A percentile compares a stretch with the other conserved stretches of the same genome.
Evolutionary conservation across 164 flowering plant species (phyloP).

Genomic region (Aristolochia contorta): DNA sequence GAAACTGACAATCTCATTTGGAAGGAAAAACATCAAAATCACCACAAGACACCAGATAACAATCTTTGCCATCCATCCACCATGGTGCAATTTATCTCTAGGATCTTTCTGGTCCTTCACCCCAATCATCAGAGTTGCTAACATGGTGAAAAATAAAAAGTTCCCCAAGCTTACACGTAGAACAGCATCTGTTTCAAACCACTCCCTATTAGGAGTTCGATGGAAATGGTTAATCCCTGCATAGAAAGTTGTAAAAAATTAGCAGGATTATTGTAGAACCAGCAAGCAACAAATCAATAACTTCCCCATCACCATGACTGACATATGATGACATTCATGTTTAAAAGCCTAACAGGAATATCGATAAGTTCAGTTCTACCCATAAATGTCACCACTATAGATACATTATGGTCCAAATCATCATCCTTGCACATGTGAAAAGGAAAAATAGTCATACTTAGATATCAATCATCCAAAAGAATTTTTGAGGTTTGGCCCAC

Average conservation of each 20-base stretch:
- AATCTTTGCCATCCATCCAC: slow-evolving; percentile 95
- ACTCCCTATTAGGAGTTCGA: slow-evolving; percentile 74
- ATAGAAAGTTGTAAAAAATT: slow-evolving; percentile 4
- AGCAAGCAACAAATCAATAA: too few species aligned
- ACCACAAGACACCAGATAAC: slow-evolving; percentile 81
- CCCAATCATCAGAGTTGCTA: slow-evolving; percentile 79
- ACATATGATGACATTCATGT: too few species aligned
- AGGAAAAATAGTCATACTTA: too few species aligned
- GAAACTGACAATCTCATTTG: slow-evolving; percentile 77
- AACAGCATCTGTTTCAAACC: slow-evolving; percentile 99
- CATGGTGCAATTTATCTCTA: slow-evolving; percentile 89
- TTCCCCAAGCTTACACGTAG: slow-evolving; percentile 98
- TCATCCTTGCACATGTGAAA: too few species aligned
- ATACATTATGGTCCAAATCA: too few species aligned
- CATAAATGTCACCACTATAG: too few species aligned
- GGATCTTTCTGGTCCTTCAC: slow-evolving; percentile 91
- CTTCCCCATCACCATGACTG: too few species aligned
- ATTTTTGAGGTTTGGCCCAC: too few species aligned
- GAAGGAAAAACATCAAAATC: slow-evolving; percentile 81
- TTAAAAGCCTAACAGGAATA: too few species aligned
- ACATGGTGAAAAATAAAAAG: slow-evolving; percentile 74
- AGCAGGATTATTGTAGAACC: neutral
- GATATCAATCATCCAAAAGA: too few species aligned
- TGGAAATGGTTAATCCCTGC: slow-evolving; percentile 95
- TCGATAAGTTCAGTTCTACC: too few species aligned